phyloP scores from a whole-genome alignment of 345 rosid genomes.

The Eucalyptus virginea region DNA sequence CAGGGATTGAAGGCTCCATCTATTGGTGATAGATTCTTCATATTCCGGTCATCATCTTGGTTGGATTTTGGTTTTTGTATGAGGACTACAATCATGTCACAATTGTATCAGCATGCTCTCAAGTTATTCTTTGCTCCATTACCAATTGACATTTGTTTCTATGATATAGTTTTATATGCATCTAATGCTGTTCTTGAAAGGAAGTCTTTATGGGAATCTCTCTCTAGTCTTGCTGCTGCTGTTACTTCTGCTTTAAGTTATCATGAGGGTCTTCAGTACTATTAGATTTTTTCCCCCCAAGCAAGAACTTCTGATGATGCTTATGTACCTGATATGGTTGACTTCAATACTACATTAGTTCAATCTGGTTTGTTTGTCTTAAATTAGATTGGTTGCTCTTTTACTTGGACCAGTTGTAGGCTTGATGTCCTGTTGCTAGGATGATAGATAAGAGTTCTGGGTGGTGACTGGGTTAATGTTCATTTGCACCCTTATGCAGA shows the following conservation, averaged over 20 bases:
- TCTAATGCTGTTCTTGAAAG: not conserved
- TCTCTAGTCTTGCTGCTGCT: not conserved
- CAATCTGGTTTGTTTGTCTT: not conserved
- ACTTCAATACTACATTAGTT: not conserved
- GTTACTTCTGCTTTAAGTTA: not conserved
- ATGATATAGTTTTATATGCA: not conserved
- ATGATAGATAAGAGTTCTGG: not conserved
- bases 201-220: not conserved
- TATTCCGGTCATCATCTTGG: not conserved
- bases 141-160: not conserved
- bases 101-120: not conserved
- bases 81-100: not conserved
- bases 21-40: not conserved
- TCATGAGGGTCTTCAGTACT: not conserved
- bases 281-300: not conserved
- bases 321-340: not conserved
- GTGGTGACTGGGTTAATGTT: not conserved
- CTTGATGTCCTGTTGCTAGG: not conserved
- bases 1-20: not conserved
- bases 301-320: not conserved
- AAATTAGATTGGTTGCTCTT: not conserved
- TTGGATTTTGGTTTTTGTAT: not conserved
- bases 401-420: not conserved
- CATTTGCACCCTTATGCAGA: not conserved
- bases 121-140: not conserved